These are phyloP conservation scores for Verticillium isaacii DNA, from an alignment of 2,329 filamentous ascomycete species.

Conservation along the genomic window DNA sequence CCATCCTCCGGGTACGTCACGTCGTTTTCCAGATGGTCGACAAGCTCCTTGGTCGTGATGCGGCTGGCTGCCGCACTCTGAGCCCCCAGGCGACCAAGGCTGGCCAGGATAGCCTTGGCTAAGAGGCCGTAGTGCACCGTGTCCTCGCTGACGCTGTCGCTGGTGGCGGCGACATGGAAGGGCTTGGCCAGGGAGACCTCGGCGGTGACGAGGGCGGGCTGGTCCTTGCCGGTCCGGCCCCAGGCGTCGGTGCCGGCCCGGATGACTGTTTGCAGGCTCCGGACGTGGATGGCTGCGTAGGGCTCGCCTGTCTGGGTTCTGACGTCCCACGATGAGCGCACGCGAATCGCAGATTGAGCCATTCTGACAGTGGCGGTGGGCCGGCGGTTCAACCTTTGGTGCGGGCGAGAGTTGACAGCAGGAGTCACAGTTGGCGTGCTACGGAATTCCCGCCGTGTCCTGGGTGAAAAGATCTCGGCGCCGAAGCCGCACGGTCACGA, in stretches of 20 bases:
- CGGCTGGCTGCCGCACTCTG: not conserved
- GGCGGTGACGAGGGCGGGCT: conserved; percentile 59
- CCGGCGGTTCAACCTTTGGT: not conserved
- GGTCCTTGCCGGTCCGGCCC: conserved; percentile 53
- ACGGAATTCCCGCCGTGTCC: not conserved
- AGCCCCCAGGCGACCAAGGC: conserved; percentile 43
- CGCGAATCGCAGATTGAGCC: not conserved
- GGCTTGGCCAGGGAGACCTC: conserved; percentile 49
- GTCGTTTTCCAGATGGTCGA: not conserved
- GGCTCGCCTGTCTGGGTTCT: conserved; percentile 36
- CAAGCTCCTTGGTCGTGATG: not conserved
- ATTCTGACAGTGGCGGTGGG: not conserved
- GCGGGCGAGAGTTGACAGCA: not conserved
- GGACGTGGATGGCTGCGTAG: conserved; percentile 52
- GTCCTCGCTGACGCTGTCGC: conserved; percentile 60
- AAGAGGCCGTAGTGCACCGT: conserved; percentile 73
- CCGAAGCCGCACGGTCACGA: not conserved
- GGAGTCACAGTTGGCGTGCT: not conserved
- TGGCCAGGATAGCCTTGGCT: conserved; percentile 47
- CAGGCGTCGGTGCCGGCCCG: conserved; percentile 62
- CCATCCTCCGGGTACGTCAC: conserved; percentile 2
- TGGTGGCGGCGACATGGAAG: conserved; percentile 53
- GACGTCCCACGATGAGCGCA: conserved; percentile 26
- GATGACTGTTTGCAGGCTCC: conserved; percentile 54
- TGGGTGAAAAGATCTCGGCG: too few species aligned